Percentiles rank a stretch among this genome's conserved stretches.
These are phyloP conservation scores for Neurospora sp. DNA, from an alignment of 495 filamentous ascomycete genomes.

Conservation along the genomic window DNA sequence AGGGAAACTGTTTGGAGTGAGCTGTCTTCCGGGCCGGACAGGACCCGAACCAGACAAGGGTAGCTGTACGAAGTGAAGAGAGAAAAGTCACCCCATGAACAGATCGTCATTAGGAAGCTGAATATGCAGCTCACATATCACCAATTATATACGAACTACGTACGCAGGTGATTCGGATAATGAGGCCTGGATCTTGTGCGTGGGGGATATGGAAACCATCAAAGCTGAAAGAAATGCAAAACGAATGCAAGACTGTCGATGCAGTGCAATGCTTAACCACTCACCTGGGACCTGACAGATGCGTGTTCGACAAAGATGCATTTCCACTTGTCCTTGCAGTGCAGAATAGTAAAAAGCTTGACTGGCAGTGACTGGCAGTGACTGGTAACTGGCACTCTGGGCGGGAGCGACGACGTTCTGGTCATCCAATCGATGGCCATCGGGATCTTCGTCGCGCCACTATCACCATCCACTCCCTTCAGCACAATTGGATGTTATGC, in stretches of 20 bases:
- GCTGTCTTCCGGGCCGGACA: not conserved
- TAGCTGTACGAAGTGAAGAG: not conserved
- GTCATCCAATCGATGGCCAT: not conserved
- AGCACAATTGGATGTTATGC: not conserved
- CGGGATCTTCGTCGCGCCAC: not conserved
- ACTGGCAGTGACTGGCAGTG: too few relatives aligned
- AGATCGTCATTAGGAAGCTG: not conserved
- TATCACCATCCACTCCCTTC: not conserved
- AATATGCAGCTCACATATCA: not conserved
- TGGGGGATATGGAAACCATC: not conserved
- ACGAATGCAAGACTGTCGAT: too few relatives aligned
- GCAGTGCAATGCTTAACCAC: not conserved
- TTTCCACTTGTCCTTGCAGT: not conserved
- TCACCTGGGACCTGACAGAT: not conserved
- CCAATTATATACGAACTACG: not conserved
- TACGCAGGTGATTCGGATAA: too few relatives aligned
- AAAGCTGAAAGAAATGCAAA: not conserved
- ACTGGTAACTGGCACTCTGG: not conserved
- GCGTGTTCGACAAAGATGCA: not conserved
- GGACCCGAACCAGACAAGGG: not conserved
- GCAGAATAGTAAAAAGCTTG: not conserved
- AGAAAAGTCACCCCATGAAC: not conserved
- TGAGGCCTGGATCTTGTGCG: not conserved
- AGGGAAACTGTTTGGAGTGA: not conserved
- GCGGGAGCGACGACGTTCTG: not conserved